These are phyloP conservation scores for Ophiostoma sp. DNA, from an alignment of 2,329 filamentous ascomycete genomes.

Conservation along the genomic window DNA sequence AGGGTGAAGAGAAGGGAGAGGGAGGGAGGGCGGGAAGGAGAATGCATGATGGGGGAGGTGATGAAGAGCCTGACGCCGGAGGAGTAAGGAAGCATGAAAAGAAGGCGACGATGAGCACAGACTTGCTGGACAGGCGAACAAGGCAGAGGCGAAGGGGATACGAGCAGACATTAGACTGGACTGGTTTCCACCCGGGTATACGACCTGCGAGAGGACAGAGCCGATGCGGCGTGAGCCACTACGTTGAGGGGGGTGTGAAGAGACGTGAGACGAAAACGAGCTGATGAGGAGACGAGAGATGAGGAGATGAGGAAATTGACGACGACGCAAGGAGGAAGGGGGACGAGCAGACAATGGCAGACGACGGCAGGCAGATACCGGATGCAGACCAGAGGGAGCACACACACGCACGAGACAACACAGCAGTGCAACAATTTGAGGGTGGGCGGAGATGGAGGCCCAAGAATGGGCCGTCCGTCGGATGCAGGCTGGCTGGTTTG, in stretches of 20 bases:
- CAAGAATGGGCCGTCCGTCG: background rate
- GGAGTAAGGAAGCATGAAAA: background rate
- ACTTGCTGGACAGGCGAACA: background rate
- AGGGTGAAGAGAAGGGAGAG: background rate
- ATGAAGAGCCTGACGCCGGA: background rate
- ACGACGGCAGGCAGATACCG: background rate
- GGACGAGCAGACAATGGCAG: background rate
- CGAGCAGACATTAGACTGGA: no score
- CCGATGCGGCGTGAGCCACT: no score
- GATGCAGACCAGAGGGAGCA: no score
- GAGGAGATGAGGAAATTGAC: background rate
- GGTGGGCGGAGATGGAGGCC: background rate
- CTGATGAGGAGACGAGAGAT: background rate
- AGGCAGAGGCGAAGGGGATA: background rate
- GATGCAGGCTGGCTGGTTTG: no score
- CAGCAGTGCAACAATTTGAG: background rate
- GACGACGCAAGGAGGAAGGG: background rate
- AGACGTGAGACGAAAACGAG: conserved; percentile 2
- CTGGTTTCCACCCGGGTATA: no score
- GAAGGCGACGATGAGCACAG: background rate
- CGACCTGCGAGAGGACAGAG: no score
- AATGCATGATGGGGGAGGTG: background rate
- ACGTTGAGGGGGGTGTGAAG: background rate
- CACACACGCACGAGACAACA: background rate
- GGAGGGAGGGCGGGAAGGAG: background rate